Evolutionary conservation across 768 basidiomycete species (phyloP).

Genomic region (Tephrocybe sp.): DNA sequence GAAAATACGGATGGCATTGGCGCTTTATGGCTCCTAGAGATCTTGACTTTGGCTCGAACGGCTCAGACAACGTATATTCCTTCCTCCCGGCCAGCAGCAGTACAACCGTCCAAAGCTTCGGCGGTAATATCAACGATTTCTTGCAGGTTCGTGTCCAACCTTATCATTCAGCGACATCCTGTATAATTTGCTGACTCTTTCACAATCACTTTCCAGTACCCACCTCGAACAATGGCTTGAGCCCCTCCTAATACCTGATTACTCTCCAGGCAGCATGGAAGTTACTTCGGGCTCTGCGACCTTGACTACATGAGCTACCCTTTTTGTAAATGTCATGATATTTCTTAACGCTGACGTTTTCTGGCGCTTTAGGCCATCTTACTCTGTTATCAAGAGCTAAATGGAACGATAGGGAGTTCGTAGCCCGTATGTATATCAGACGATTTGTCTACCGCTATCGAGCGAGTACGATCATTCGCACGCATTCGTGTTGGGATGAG

Average conservation of each 20-base stretch:
- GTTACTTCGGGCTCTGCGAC: constrained; percentile 54
- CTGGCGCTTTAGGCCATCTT: not conserved
- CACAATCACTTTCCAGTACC: constrained; percentile 38
- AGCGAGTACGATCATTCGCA: no score
- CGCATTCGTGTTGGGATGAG: no score
- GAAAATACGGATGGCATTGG: not conserved
- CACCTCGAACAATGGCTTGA: constrained; percentile 39
- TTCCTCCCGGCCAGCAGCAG: constrained; percentile 14
- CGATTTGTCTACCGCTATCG: no score
- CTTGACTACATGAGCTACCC: constrained; percentile 43
- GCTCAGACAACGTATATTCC: constrained; percentile 44
- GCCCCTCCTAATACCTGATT: constrained; percentile 50
- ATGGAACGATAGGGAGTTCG: no score
- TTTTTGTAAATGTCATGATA: not conserved
- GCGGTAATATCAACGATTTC: constrained; percentile 50
- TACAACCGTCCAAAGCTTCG: constrained; percentile 42
- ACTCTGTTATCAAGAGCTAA: not conserved
- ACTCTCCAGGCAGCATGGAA: constrained; percentile 61
- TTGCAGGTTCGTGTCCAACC: constrained; percentile 30
- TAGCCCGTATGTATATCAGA: no score
- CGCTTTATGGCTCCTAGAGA: constrained; percentile 32
- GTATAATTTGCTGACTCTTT: not conserved
- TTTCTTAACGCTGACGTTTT: not conserved
- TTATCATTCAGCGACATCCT: no score
- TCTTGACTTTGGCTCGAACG: constrained; percentile 51